A percentile compares a stretch with the other conserved stretches of the same genome.
phyloP scores from a whole-genome alignment of 768 basidiomycete species.

The Leccinum truebloodii region DNA sequence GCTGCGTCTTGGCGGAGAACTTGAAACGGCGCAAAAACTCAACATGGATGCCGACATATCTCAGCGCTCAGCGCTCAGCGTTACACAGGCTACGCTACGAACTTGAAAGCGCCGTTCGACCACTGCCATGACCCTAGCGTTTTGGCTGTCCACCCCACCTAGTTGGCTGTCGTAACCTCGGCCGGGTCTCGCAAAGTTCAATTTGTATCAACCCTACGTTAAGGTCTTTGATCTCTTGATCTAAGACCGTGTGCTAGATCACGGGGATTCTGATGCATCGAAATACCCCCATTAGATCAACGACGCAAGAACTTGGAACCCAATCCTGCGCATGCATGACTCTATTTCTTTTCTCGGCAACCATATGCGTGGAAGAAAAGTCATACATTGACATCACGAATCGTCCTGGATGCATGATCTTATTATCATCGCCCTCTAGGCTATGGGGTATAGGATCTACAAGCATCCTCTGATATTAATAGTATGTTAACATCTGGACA shows the following conservation, averaged over 20 bases:
- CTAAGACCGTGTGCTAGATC: not conserved
- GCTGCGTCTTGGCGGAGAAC: too few relatives aligned
- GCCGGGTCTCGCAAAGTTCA: not conserved
- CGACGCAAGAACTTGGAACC: not conserved
- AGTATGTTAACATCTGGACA: not conserved
- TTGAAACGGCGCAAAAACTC: not conserved
- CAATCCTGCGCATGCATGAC: not conserved
- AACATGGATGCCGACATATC: not conserved
- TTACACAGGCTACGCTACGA: not conserved
- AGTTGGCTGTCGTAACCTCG: not conserved
- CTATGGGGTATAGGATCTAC: not conserved
- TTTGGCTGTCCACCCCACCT: not conserved
- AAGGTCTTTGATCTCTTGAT: not conserved
- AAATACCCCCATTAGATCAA: not conserved
- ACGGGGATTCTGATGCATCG: not conserved
- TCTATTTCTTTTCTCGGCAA: not conserved
- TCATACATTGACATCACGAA: not conserved
- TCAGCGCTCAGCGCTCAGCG: not conserved
- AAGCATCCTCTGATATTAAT: not conserved
- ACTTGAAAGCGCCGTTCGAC: not conserved
- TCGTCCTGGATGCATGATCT: not conserved
- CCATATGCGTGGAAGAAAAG: not conserved
- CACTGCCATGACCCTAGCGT: not conserved
- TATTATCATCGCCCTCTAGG: not conserved
- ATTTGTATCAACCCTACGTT: not conserved